Percentiles rank a stretch among this genome's conserved stretches.
phyloP scores from a whole-genome alignment of 495 filamentous ascomycete genomes.

The Stereocaulon alpinum region DNA sequence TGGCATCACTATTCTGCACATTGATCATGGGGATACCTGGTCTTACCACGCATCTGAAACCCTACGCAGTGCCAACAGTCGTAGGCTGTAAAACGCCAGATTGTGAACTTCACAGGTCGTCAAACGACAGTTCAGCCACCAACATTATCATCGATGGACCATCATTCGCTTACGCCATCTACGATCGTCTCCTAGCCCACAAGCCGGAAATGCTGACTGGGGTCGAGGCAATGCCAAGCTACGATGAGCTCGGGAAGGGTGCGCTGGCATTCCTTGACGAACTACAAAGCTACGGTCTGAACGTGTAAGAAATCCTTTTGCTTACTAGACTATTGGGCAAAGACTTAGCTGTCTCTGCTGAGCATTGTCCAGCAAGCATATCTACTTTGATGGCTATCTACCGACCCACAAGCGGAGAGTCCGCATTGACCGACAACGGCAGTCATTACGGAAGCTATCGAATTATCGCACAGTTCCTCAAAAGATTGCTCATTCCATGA shows the following conservation, averaged over 20 bases:
- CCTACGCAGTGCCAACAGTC: slow-evolving; percentile 41
- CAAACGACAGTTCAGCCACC: slow-evolving; percentile 21
- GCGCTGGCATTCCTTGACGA: slow-evolving; percentile 51
- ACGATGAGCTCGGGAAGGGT: slow-evolving; percentile 47
- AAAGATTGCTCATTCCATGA: slow-evolving; percentile 8
- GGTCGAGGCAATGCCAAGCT: slow-evolving; percentile 49
- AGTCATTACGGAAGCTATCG: slow-evolving; percentile 33
- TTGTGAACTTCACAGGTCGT: background rate
- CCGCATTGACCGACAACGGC: slow-evolving; percentile 43
- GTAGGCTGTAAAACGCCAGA: slow-evolving; percentile 25
- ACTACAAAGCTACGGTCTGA: slow-evolving; percentile 39
- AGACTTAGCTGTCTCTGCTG: background rate
- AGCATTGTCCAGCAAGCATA: slow-evolving; percentile 31
- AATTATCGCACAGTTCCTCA: slow-evolving; percentile 23
- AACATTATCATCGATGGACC: slow-evolving; percentile 65
- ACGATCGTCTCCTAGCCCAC: slow-evolving; percentile 40
- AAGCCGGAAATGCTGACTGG: slow-evolving; percentile 28
- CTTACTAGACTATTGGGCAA: background rate
- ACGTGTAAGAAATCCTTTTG: slow-evolving; percentile 41
- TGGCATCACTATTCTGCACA: too few species aligned
- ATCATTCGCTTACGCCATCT: slow-evolving; percentile 61
- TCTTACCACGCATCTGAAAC: slow-evolving; percentile 47
- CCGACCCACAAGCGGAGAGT: slow-evolving; percentile 47
- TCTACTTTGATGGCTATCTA: slow-evolving; percentile 73
- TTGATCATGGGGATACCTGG: slow-evolving; percentile 60